These are phyloP conservation scores for Chenopodium album DNA, from an alignment of 148 eudicot species.

Conservation along the genomic window DNA sequence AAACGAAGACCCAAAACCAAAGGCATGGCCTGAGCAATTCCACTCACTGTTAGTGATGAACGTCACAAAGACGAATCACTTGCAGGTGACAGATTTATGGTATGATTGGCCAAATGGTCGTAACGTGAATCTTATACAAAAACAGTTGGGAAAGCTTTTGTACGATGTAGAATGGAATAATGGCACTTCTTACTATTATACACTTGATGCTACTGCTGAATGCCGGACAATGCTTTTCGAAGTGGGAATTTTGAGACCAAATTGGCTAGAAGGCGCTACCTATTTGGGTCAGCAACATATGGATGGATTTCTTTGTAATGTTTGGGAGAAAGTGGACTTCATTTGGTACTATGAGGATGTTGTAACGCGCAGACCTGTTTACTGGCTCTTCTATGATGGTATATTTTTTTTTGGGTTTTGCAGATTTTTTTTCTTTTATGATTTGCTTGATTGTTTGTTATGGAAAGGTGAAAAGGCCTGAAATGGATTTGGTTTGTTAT, in stretches of 20 bases:
- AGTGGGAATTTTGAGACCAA: conserved; percentile 51
- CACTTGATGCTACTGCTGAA: conserved; percentile 22
- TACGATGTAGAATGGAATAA: conserved; percentile 64
- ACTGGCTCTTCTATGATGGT: conserved; percentile 62
- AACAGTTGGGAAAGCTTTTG: conserved; percentile 44
- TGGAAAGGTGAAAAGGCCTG: no score
- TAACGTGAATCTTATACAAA: conserved; percentile 61
- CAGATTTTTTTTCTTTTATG: neutral
- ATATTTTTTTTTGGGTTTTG: neutral
- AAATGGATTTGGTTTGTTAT: no score
- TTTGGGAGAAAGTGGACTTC: conserved; percentile 63
- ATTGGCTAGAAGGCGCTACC: conserved; percentile 52
- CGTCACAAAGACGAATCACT: conserved; percentile 28
- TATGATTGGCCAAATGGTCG: conserved; percentile 74
- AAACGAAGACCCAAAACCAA: conserved; percentile 41
- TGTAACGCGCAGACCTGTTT: conserved; percentile 54
- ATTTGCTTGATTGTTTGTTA: no score
- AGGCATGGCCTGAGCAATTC: conserved; percentile 68
- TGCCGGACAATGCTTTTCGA: conserved; percentile 35
- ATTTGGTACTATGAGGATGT: conserved; percentile 64
- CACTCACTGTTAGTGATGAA: conserved; percentile 56
- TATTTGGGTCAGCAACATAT: conserved; percentile 39
- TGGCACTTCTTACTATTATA: conserved; percentile 51
- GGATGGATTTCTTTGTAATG: conserved; percentile 56
- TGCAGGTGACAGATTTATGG: conserved; percentile 57